phyloP scores from a whole-genome alignment of 352 stramenopile species.

The Globisporangium cystogenes region DNA sequence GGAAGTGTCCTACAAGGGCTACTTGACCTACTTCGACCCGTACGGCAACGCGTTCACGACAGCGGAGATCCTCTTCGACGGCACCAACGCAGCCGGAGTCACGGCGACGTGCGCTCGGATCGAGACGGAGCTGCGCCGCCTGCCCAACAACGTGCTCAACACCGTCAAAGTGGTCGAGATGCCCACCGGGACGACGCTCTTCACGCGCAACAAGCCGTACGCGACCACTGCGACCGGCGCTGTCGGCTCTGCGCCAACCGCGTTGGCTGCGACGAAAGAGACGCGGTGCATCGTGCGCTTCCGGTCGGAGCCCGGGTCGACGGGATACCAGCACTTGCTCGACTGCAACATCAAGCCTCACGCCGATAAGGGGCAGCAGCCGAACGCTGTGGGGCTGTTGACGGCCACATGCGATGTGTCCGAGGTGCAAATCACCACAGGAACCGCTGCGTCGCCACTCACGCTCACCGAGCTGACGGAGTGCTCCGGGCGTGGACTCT shows the following conservation, averaged over 20 bases:
- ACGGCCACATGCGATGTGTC: constrained; percentile 23
- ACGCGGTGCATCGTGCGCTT: constrained; percentile 40
- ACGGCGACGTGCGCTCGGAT: constrained; percentile 26
- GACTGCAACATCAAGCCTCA: constrained; percentile 41
- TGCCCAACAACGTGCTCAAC: constrained; percentile 75
- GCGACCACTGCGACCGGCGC: constrained; percentile 5
- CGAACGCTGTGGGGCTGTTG: constrained; percentile 7
- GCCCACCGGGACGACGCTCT: constrained; percentile 5
- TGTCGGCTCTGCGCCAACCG: background rate
- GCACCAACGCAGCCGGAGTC: too few relatives aligned
- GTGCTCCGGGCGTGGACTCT: constrained; percentile 59
- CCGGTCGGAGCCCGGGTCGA: constrained; percentile 39
- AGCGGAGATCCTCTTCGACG: constrained; percentile 23
- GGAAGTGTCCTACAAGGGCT: constrained; percentile 13
- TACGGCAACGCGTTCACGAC: constrained; percentile 69
- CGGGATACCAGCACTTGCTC: constrained; percentile 51
- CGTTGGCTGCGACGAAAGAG: background rate
- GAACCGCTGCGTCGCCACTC: background rate
- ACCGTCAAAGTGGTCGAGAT: constrained; percentile 18
- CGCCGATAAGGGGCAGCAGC: constrained; percentile 26
- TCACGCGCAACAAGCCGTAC: constrained; percentile 19
- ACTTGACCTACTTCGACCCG: constrained; percentile 67
- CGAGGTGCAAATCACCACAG: constrained; percentile 20
- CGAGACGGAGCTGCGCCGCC: constrained; percentile 26
- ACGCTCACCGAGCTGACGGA: constrained; percentile 41